A percentile compares a stretch with the other conserved stretches of the same genome.
Conservation (phyloP, 2,329 filamentous ascomycete species). For the Penicillium digitatum region DNA sequence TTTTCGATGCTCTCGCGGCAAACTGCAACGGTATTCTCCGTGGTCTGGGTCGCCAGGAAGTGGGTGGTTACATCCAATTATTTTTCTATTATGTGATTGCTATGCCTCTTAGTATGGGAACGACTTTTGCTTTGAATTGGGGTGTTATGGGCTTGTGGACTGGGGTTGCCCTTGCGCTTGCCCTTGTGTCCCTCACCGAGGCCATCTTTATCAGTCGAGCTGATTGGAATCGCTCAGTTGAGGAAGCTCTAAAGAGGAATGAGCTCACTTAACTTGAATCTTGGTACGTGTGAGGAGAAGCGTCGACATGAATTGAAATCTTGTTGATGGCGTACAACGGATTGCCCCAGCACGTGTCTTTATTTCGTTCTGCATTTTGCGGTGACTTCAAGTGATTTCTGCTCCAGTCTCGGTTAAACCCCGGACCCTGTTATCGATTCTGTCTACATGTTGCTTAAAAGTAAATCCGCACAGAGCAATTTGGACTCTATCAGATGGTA, state of each 20-base stretch:
- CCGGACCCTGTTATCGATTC: neutral
- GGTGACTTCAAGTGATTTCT: neutral
- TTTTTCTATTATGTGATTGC: slow-evolving; percentile 83
- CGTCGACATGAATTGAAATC: neutral
- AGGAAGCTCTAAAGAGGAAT: slow-evolving; percentile 58
- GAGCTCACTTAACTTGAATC: slow-evolving; percentile 16
- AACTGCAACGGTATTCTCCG: slow-evolving; percentile 80
- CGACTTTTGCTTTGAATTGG: slow-evolving; percentile 74
- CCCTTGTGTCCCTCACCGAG: slow-evolving; percentile 54
- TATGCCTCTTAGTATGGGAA: slow-evolving; percentile 74
- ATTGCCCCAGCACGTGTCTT: neutral
- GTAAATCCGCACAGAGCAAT: neutral
- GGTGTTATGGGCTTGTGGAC: slow-evolving; percentile 76
- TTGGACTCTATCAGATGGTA: neutral
- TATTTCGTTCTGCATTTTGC: neutral
- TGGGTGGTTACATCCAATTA: slow-evolving; percentile 85
- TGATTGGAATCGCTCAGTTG: slow-evolving; percentile 57
- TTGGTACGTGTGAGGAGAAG: neutral
- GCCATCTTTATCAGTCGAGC: slow-evolving; percentile 53
- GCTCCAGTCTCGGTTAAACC: neutral
- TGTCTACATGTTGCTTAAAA: neutral
- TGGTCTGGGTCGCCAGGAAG: slow-evolving; percentile 80
- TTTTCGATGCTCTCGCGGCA: slow-evolving; percentile 77
- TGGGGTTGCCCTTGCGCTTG: slow-evolving; percentile 69
- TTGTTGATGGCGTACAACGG: neutral